Percentiles rank a stretch among this genome's conserved stretches.
Conservation (phyloP, 192 early-diverging fungal genomes). For the Coemansia javaensis region DNA sequence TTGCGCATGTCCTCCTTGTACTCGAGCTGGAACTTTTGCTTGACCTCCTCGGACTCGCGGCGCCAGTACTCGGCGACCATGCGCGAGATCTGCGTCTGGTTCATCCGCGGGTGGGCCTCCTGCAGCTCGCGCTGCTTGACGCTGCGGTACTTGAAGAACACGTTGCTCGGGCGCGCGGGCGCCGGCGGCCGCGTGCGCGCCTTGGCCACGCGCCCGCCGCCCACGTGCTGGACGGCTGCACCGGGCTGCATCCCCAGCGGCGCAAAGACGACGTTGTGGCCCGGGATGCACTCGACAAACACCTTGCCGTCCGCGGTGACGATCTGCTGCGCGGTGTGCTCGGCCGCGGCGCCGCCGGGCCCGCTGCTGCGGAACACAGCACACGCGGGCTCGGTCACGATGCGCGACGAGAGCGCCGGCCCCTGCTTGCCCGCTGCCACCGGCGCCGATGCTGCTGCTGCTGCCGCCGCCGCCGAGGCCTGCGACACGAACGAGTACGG, state of each 20-base stretch:
- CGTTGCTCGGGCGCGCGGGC: constrained; percentile 41
- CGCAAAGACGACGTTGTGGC: constrained; percentile 38
- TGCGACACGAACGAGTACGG: too few species aligned
- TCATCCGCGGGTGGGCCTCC: constrained; percentile 34
- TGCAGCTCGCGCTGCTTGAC: constrained; percentile 41
- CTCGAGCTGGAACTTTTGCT: constrained; percentile 29
- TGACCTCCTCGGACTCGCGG: constrained; percentile 36
- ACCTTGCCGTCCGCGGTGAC: constrained; percentile 31
- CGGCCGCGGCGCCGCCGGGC: constrained; percentile 7
- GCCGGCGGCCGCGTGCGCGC: constrained; percentile 1
- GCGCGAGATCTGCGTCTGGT: constrained; percentile 49
- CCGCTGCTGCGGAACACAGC: constrained; percentile 1
- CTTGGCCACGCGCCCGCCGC: constrained; percentile 15
- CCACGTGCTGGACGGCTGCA: constrained; percentile 3
- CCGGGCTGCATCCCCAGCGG: constrained; percentile 12
- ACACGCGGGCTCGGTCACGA: neutral
- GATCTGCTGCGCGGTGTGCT: constrained; percentile 30
- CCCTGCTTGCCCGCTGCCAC: too few species aligned
- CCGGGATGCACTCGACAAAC: constrained; percentile 36
- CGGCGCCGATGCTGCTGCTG: too few species aligned
- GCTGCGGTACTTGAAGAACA: constrained; percentile 54
- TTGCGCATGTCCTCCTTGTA: constrained; percentile 43
- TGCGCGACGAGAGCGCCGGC: neutral
- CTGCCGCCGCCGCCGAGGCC: too few species aligned
- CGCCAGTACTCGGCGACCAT: constrained; percentile 53